phyloP scores from a whole-genome alignment of 1,284 basidiomycete species.

The Heterobasidion irregulare region DNA sequence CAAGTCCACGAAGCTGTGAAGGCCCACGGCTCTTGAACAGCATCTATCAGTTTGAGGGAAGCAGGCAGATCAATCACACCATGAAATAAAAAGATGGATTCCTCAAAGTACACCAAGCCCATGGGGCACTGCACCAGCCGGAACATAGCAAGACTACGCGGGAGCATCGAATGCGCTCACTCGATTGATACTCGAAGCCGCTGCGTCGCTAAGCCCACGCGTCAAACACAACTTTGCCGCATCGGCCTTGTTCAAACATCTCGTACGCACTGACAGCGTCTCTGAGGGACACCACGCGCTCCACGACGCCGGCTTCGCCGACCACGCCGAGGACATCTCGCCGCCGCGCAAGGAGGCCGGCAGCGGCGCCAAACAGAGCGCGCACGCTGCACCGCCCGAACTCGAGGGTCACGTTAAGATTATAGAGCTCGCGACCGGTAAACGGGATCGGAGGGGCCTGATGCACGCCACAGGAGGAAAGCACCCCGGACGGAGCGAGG shows the following conservation, averaged over 20 bases:
- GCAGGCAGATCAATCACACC: too few species aligned
- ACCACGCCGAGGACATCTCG: conserved; percentile 57
- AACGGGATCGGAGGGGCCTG: conserved; percentile 48
- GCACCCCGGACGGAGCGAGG: conserved; percentile 73
- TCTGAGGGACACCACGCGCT: conserved; percentile 49
- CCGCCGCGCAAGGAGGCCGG: conserved; percentile 60
- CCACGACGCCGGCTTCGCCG: conserved; percentile 36
- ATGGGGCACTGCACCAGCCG: too few species aligned
- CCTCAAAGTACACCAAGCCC: too few species aligned
- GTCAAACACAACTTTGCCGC: conserved; percentile 70
- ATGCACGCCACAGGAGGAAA: conserved; percentile 76
- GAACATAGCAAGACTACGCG: too few species aligned
- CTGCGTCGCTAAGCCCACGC: conserved; percentile 37
- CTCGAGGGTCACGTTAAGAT: conserved; percentile 75
- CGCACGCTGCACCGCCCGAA: conserved; percentile 86
- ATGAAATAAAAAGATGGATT: too few species aligned
- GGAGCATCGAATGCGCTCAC: too few species aligned
- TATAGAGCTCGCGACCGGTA: conserved; percentile 60
- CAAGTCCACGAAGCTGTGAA: too few species aligned
- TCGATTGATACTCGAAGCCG: too few species aligned
- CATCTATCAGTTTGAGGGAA: too few species aligned
- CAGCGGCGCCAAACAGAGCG: conserved; percentile 68
- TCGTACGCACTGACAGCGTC: conserved; percentile 51
- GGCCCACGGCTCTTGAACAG: too few species aligned
- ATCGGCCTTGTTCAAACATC: conserved; percentile 59